Evolutionary conservation across 257 asterid genomes (phyloP).

Genomic region (Salvia rosmarinus): DNA sequence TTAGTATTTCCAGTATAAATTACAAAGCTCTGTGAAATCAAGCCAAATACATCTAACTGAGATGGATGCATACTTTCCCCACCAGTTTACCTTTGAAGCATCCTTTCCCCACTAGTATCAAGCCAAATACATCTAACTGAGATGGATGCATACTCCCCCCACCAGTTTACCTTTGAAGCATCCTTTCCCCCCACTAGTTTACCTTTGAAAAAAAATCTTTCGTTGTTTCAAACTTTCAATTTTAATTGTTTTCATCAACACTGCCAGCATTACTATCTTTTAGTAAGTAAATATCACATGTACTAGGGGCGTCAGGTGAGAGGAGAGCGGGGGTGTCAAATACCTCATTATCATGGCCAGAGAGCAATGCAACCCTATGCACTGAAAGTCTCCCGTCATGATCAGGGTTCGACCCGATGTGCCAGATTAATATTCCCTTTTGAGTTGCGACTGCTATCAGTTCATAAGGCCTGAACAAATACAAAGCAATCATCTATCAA

Average conservation of each 20-base stretch:
- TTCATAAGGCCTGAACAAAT: conserved; percentile 80
- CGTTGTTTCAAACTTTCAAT: neutral
- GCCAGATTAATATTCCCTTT: conserved; percentile 90
- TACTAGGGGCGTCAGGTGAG: neutral
- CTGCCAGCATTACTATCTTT: neutral
- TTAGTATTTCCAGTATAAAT: neutral
- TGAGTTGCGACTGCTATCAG: conserved; percentile 80
- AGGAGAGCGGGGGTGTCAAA: neutral
- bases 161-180: neutral
- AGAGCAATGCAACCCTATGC: conserved; percentile 64
- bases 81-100: neutral
- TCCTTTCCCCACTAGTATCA: too few relatives aligned
- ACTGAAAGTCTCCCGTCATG: conserved; percentile 75
- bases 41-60: neutral
- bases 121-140: neutral
- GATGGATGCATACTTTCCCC: neutral
- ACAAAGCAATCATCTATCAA: neutral
- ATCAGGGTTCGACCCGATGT: conserved; percentile 73
- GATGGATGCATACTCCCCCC: neutral
- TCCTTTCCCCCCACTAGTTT: neutral
- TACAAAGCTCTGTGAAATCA: neutral
- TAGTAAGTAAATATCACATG: neutral
- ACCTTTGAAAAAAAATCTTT: neutral
- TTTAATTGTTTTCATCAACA: neutral
- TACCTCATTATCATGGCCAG: conserved; percentile 80